phyloP scores from a whole-genome alignment of 768 basidiomycete genomes.

The Boletus edulis region DNA sequence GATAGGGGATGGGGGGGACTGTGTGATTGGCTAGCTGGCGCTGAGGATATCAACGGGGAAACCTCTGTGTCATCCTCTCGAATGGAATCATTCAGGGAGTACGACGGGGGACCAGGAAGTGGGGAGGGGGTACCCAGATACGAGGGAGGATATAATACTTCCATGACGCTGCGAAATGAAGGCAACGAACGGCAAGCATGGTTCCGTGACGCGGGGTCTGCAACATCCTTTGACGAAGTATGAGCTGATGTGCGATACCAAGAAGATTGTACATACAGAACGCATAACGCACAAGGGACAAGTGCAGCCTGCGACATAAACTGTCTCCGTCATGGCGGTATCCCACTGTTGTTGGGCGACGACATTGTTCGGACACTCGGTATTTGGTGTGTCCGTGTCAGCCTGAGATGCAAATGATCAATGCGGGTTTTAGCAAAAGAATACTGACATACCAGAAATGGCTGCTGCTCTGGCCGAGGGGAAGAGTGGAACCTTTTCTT shows the following conservation, averaged over 20 bases:
- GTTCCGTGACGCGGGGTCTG: not conserved
- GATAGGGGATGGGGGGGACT: slow-evolving; percentile 4
- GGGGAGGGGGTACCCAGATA: slow-evolving; percentile 7
- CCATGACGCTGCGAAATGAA: slow-evolving; percentile 19
- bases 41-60: not conserved
- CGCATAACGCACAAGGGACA: not conserved
- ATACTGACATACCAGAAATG: not conserved
- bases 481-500: not conserved
- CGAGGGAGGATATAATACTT: slow-evolving; percentile 28
- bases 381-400: not conserved
- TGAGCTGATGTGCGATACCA: slow-evolving; percentile 3
- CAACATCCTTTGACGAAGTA: slow-evolving; percentile 5
- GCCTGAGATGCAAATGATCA: not conserved
- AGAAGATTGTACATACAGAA: slow-evolving; percentile 2
- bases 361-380: not conserved
- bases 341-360: not conserved
- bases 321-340: not conserved
- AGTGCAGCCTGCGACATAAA: not conserved
- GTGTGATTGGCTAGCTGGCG: not conserved
- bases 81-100: slow-evolving; percentile 3
- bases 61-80: not conserved
- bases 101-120: slow-evolving; percentile 21
- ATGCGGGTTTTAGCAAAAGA: not conserved
- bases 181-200: slow-evolving; percentile 7
- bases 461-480: not conserved